Percentiles rank a stretch among this genome's conserved stretches.
These are phyloP conservation scores for Rosa chinensis DNA, from an alignment of 306 rosid species.

Conservation along the genomic window DNA sequence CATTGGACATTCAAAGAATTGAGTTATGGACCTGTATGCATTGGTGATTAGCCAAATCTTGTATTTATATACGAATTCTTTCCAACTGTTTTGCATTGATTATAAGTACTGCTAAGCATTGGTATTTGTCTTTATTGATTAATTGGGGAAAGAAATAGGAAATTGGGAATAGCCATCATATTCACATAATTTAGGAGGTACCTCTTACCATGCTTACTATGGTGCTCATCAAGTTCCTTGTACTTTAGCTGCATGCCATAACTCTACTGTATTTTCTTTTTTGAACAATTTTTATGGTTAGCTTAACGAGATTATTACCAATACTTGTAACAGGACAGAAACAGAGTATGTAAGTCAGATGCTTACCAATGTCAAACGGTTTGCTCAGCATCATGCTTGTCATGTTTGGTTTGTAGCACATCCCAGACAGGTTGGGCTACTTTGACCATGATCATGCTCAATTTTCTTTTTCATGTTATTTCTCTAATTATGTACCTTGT, in stretches of 20 bases:
- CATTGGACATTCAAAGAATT: not conserved
- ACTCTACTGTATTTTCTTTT: not conserved
- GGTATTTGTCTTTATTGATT: not conserved
- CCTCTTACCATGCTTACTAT: not conserved
- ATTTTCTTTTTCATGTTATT: not conserved
- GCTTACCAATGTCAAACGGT: conserved; percentile 87
- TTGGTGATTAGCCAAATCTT: not conserved
- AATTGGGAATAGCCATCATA: not conserved
- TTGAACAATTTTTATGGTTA: not conserved
- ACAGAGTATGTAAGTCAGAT: conserved; percentile 95
- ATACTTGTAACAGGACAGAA: conserved; percentile 63
- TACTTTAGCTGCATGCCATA: not conserved
- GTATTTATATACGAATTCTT: not conserved
- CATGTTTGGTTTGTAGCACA: conserved; percentile 99
- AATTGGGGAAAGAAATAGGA: not conserved
- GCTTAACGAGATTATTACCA: not conserved
- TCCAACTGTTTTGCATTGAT: not conserved
- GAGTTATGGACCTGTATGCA: not conserved
- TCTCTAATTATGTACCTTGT: conserved; percentile 28
- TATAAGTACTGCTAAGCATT: not conserved
- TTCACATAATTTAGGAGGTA: not conserved
- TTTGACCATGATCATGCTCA: conserved; percentile 5
- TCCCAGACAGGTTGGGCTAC: conserved; percentile 75
- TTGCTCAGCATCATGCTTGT: conserved; percentile 91
- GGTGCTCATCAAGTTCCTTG: not conserved